Evolutionary conservation across 805 yeast genomes (phyloP), one percentile per base, ranked within the genome.

Genomic region (Metschnikowia arizonensis): DNA sequence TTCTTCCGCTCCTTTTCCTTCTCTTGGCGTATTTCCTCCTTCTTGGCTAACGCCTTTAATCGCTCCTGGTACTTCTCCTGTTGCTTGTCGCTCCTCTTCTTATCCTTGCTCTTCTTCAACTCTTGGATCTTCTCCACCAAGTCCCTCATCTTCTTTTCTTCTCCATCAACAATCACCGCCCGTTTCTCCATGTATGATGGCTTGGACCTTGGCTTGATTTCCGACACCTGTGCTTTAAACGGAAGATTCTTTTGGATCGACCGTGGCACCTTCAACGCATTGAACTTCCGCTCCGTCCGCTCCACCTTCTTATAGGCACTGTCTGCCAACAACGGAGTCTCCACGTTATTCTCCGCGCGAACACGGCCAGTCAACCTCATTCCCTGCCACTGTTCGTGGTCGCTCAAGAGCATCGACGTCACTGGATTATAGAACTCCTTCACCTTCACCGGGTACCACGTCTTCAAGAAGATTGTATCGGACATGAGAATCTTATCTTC

Each of bases 371-470:
- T 93, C 50, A 91, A 74, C 61, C 96, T 79, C 95, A 93, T 89
- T 51, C 99, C 99, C 59, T 79, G 79, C 99, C 99, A 93, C 58
- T 87, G 87, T 26, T 76, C 72, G 68, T 93, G 93, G 54, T 88
- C 79, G 29, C 71, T 61, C 47, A 90, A 66, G 57, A 95, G 73
- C 61, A 91, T 72, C 1, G 99, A 93, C 0, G 97, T 86, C 17
- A 93, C 98, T 1, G 98, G 98, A 61, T 93, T 95, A 67, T 91
- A 95, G 67, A 88, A 93, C 63, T 82, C 82, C 65, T 91, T 85
- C 12, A 93, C 86, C 53, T 78, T 82, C 31, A 93, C 95, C 1
- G 98, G 98, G 63, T 89, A 90, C 99, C 99, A 93, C 3, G 98
- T 90, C 62, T 96, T 83, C 62, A 93, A 70, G 57, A 91, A 83